These are phyloP conservation scores for Alternaria brassicicola DNA, from an alignment of 2,329 filamentous ascomycete species.

Conservation along the genomic window DNA sequence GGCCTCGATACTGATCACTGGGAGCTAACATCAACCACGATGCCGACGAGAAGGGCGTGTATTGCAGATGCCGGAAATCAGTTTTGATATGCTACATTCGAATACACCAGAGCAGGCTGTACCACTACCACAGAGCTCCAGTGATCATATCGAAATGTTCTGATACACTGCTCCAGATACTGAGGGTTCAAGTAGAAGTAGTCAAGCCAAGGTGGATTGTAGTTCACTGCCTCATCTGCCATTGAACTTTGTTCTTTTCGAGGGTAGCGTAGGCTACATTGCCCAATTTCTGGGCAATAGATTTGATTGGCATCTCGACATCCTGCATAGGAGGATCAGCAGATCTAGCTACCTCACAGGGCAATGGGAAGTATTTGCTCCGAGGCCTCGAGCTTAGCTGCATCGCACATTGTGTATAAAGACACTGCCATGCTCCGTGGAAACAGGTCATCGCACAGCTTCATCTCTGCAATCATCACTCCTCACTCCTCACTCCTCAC, in stretches of 20 bases:
- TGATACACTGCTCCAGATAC: neutral
- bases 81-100: neutral
- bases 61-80: neutral
- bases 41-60: neutral
- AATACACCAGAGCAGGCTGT: neutral
- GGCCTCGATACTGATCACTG: neutral
- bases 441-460: conserved; percentile 9
- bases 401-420: conserved; percentile 5
- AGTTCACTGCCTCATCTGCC: neutral
- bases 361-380: neutral
- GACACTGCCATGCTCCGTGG: neutral
- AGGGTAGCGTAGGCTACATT: neutral
- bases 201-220: neutral
- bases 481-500: conserved; percentile 6
- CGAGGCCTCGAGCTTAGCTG: neutral
- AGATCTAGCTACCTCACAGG: neutral
- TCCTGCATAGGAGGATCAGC: conserved; percentile 4
- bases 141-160: neutral
- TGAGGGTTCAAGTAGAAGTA: neutral
- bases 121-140: neutral
- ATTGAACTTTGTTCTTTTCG: neutral
- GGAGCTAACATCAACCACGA: neutral
- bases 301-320: conserved; percentile 3
- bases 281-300: neutral
- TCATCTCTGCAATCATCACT: conserved; percentile 7